phyloP scores from a whole-genome alignment of 2,329 filamentous ascomycete genomes.

The Fusarium nelsonii region DNA sequence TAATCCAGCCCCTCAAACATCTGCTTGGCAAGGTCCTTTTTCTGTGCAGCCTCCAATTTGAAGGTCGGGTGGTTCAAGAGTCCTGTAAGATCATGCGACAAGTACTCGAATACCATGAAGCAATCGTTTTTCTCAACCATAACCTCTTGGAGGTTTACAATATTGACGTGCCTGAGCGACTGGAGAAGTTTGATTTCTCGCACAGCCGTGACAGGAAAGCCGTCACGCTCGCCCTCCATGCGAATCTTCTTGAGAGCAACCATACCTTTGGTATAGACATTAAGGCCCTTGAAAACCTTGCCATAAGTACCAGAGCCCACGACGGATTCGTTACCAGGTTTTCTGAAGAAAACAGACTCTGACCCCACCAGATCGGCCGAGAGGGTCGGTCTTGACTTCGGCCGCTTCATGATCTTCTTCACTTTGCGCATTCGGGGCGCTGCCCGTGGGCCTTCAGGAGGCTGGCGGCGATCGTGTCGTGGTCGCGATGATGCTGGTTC shows the following conservation, averaged over 20 bases:
- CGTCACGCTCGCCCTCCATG: conserved; percentile 93
- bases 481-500: conserved; percentile 65
- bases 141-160: conserved; percentile 86
- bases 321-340: conserved; percentile 97
- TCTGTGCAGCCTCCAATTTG: conserved; percentile 84
- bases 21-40: conserved; percentile 92
- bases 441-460: conserved; percentile 53
- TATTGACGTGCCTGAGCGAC: conserved; percentile 83
- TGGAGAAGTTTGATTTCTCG: conserved; percentile 94
- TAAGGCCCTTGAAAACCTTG: conserved; percentile 93
- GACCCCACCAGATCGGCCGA: conserved; percentile 79
- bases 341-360: conserved; percentile 92
- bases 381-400: conserved; percentile 78
- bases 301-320: conserved; percentile 96
- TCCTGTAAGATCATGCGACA: conserved; percentile 95
- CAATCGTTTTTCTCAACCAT: conserved; percentile 99
- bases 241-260: conserved; percentile 92
- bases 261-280: conserved; percentile 87
- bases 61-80: conserved; percentile 95
- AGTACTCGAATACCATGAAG: conserved; percentile 99
- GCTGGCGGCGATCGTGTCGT: conserved; percentile 51
- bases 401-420: conserved; percentile 75
- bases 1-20: conserved; percentile 96
- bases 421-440: conserved; percentile 70
- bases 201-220: conserved; percentile 90